These are phyloP conservation scores for Mortierella sp. DNA, from an alignment of 371 early-diverging fungal genomes.

Conservation along the genomic window DNA sequence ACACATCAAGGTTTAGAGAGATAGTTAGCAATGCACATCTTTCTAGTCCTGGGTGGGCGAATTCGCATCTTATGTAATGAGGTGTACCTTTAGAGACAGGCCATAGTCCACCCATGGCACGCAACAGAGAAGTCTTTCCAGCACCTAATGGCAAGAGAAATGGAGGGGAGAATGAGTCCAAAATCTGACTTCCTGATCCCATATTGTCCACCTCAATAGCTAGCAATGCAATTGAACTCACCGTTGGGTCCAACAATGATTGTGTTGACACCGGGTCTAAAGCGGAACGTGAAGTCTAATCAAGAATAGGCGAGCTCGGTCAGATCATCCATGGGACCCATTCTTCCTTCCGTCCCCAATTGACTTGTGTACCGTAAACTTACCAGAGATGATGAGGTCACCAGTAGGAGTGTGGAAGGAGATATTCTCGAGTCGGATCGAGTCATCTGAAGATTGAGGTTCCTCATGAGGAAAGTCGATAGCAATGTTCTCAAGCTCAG, in stretches of 20 bases:
- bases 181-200: too few species aligned
- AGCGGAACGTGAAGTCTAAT: constrained; percentile 57
- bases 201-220: too few species aligned
- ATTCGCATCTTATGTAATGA: too few species aligned
- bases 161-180: not conserved
- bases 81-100: constrained; percentile 60
- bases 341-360: too few species aligned
- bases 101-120: constrained; percentile 81
- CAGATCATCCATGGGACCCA: too few species aligned
- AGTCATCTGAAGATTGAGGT: constrained; percentile 22
- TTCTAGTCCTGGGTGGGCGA: too few species aligned
- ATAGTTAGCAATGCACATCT: too few species aligned
- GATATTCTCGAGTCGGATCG: constrained; percentile 48
- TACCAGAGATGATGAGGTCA: constrained; percentile 36
- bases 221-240: constrained; percentile 7
- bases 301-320: not conserved
- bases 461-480: constrained; percentile 56
- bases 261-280: constrained; percentile 66
- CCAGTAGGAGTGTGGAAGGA: constrained; percentile 45
- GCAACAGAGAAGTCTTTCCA: constrained; percentile 78
- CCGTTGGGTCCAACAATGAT: constrained; percentile 80
- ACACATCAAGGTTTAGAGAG: too few species aligned
- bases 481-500: constrained; percentile 58
- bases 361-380: too few species aligned
- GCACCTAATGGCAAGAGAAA: constrained; percentile 40